Evolutionary conservation across 305 asterid species (phyloP).

Genomic region (Fraxinus sp.): DNA sequence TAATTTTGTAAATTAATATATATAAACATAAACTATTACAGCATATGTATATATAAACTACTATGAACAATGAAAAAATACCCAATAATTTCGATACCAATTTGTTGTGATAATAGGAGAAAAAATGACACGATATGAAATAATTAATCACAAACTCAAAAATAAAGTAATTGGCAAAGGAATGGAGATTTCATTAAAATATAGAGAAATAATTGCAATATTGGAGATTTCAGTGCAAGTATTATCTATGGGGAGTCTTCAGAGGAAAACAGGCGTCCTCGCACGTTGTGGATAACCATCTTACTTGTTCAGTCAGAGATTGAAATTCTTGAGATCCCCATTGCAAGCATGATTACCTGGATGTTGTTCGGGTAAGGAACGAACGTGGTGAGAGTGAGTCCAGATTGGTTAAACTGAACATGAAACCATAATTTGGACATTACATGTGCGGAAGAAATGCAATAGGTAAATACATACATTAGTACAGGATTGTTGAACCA

Average conservation of each 20-base stretch:
- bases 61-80: too few relatives aligned
- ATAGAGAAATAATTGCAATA: too few relatives aligned
- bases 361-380: not conserved
- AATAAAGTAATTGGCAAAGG: too few relatives aligned
- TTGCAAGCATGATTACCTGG: not conserved
- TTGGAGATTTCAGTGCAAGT: slow-evolving; percentile 43
- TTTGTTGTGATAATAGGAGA: too few relatives aligned
- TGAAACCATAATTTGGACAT: not conserved
- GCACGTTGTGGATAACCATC: not conserved
- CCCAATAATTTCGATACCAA: too few relatives aligned
- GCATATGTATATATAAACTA: not conserved
- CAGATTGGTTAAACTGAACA: too few relatives aligned
- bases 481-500: too few relatives aligned
- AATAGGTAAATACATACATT: too few relatives aligned
- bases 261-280: slow-evolving; percentile 35
- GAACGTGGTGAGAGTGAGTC: not conserved
- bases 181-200: too few relatives aligned
- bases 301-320: not conserved
- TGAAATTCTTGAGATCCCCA: not conserved
- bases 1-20: slow-evolving; percentile 14
- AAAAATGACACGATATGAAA: too few relatives aligned
- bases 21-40: not conserved
- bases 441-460: not conserved
- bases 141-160: too few relatives aligned
- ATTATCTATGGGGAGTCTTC: slow-evolving; percentile 82